Conservation (phyloP, 768 basidiomycete species). For the Russula sp. region DNA sequence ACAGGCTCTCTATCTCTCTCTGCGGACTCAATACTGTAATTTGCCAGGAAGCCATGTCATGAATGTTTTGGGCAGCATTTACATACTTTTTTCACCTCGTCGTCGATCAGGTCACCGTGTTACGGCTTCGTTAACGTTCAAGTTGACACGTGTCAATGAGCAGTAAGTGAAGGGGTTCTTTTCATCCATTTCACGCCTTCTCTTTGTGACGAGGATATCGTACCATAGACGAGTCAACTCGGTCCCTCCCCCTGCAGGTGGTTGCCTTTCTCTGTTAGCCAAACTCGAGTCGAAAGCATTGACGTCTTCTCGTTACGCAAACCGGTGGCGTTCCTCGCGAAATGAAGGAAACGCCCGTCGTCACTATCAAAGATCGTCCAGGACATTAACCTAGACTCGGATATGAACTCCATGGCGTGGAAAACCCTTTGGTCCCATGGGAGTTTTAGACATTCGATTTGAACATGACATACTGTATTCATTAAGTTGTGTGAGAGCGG, state of each 20-base stretch:
- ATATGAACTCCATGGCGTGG: not conserved
- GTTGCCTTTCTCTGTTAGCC: not conserved
- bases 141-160: too few species aligned
- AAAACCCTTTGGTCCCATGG: not conserved
- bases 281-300: not conserved
- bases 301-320: not conserved
- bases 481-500: not conserved
- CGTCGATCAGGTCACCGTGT: too few species aligned
- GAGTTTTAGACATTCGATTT: not conserved
- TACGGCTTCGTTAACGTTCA: too few species aligned
- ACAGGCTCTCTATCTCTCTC: not conserved
- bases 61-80: too few species aligned
- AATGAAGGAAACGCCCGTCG: not conserved
- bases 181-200: too few species aligned
- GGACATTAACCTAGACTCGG: constrained; percentile 8
- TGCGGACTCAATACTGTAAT: too few species aligned
- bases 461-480: constrained; percentile 3
- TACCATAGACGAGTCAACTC: not conserved
- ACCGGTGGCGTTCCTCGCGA: too few species aligned
- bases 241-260: not conserved
- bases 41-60: too few species aligned
- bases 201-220: too few species aligned
- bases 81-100: too few species aligned
- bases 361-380: not conserved
- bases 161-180: too few species aligned